Conservation (phyloP, 2,329 filamentous ascomycete genomes). For the Neurospora crassa region DNA sequence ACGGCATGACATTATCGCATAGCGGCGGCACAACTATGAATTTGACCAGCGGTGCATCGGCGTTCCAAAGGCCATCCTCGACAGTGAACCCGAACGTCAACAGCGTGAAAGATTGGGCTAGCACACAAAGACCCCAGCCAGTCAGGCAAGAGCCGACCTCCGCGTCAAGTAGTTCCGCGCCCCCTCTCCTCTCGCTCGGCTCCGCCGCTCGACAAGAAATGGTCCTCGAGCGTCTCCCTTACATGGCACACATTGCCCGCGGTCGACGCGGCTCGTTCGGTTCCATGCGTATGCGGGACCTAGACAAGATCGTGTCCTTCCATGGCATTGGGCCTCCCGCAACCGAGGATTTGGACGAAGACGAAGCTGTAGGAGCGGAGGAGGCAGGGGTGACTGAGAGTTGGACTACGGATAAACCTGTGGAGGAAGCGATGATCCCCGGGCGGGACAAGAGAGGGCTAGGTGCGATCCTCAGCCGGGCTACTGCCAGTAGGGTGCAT, state of each 20-base stretch:
- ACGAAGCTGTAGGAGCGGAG: constrained; percentile 8
- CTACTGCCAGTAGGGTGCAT: constrained; percentile 14
- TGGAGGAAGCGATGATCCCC: constrained; percentile 40
- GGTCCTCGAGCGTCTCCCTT: constrained; percentile 79
- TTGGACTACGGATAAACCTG: constrained; percentile 54
- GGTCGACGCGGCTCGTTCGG: constrained; percentile 27
- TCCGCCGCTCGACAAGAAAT: constrained; percentile 62
- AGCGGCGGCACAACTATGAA: constrained; percentile 13
- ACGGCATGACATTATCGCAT: constrained; percentile 24
- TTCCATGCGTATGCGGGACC: constrained; percentile 38
- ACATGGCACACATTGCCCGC: constrained; percentile 60
- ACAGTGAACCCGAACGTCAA: neutral
- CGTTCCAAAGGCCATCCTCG: neutral
- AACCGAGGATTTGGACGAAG: constrained; percentile 31
- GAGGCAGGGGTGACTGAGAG: constrained; percentile 27
- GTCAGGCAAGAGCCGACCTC: constrained; percentile 14
- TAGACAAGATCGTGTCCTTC: constrained; percentile 62
- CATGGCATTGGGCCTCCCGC: constrained; percentile 41
- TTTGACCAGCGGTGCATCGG: neutral
- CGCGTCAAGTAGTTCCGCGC: constrained; percentile 10
- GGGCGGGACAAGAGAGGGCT: constrained; percentile 28
- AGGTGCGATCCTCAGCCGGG: constrained; percentile 18
- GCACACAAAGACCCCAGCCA: constrained; percentile 12
- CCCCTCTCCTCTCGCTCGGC: constrained; percentile 48
- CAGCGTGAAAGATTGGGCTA: neutral